phyloP scores from a whole-genome alignment of 768 basidiomycete genomes.

The Daedaleopsis nitida region DNA sequence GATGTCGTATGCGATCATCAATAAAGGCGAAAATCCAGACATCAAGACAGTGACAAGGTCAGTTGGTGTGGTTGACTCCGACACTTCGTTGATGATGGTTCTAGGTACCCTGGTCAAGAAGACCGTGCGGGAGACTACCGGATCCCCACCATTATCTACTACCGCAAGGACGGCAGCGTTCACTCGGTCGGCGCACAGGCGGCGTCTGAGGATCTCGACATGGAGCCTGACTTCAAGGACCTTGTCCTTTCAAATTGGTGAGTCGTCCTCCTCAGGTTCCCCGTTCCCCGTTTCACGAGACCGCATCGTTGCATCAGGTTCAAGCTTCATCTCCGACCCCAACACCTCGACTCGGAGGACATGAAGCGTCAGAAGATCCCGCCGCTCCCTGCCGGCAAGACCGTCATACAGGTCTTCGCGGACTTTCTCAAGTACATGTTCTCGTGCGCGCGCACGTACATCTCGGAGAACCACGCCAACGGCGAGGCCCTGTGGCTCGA shows the following conservation, averaged over 20 bases:
- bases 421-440: slow-evolving; percentile 52
- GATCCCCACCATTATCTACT: slow-evolving; percentile 51
- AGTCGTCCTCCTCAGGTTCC: slow-evolving; percentile 15
- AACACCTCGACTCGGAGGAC: neutral
- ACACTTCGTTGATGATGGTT: neutral
- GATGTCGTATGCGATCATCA: slow-evolving; percentile 44
- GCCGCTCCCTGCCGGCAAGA: slow-evolving; percentile 45
- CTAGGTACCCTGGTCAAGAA: slow-evolving; percentile 44
- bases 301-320: slow-evolving; percentile 18
- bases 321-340: slow-evolving; percentile 22
- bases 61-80: neutral
- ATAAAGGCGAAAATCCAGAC: slow-evolving; percentile 37
- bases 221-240: slow-evolving; percentile 2
- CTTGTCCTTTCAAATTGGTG: slow-evolving; percentile 16
- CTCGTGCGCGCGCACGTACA: slow-evolving; percentile 46
- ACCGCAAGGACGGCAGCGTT: slow-evolving; percentile 40
- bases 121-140: slow-evolving; percentile 41
- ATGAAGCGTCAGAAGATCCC: neutral
- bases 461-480: slow-evolving; percentile 46
- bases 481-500: slow-evolving; percentile 49
- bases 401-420: slow-evolving; percentile 44
- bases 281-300: neutral
- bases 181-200: slow-evolving; percentile 50
- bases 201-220: neutral
- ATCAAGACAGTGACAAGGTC: slow-evolving; percentile 47